A percentile compares a stretch with the other conserved stretches of the same genome.
Evolutionary conservation across 495 filamentous ascomycete genomes (phyloP).

Genomic region (Aspergillus taichungensis): DNA sequence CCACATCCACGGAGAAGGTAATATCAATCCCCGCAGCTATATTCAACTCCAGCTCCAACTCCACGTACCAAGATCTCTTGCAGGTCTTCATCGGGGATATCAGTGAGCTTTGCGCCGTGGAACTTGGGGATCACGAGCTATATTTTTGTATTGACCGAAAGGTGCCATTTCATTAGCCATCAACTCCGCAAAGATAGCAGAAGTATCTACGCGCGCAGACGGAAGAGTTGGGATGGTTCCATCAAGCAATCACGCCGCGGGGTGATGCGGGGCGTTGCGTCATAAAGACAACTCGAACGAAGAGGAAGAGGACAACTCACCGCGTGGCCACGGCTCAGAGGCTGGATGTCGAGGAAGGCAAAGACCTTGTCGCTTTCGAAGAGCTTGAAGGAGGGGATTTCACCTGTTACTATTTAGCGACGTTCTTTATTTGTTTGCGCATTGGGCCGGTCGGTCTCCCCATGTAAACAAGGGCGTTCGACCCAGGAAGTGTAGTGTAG

Average conservation of each 20-base stretch:
- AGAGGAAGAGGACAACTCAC: conserved; percentile 35
- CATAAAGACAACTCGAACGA: not conserved
- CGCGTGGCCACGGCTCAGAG: conserved; percentile 74
- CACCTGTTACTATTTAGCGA: conserved; percentile 46
- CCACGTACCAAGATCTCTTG: conserved; percentile 66
- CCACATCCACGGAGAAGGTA: too few relatives aligned
- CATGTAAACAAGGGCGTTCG: not conserved
- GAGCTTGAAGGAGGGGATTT: conserved; percentile 93
- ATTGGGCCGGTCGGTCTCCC: not conserved
- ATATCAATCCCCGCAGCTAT: too few relatives aligned
- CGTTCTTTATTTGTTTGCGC: not conserved
- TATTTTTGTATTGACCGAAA: not conserved
- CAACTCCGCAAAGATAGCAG: not conserved
- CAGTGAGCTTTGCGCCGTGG: conserved; percentile 86
- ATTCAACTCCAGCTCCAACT: not conserved
- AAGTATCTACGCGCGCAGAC: not conserved
- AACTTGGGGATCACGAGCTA: conserved; percentile 95
- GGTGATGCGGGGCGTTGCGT: conserved; percentile 16
- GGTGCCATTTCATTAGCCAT: conserved; percentile 3
- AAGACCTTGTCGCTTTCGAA: conserved; percentile 87
- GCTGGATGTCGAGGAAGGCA: conserved; percentile 94
- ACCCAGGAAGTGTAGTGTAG: not conserved
- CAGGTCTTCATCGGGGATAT: conserved; percentile 87
- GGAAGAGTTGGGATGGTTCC: not conserved
- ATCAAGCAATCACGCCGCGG: too few relatives aligned